A percentile compares a stretch with the other conserved stretches of the same genome.
Evolutionary conservation across 2,329 filamentous ascomycete genomes (phyloP).

Genomic region (Ophiocordyceps polyrhachis-furcata): DNA sequence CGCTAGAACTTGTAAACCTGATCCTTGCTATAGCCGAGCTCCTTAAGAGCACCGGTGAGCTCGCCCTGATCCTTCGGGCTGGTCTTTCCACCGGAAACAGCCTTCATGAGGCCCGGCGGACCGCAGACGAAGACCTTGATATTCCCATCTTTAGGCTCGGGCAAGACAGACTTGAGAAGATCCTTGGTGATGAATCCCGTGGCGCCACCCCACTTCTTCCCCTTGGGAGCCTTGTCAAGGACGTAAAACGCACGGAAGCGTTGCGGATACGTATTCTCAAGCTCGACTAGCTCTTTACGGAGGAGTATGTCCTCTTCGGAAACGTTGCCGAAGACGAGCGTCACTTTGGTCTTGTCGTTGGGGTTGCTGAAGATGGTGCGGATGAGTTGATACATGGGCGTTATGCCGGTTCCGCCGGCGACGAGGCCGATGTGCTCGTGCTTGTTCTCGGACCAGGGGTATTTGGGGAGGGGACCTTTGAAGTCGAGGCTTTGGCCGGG

Average conservation of each 20-base stretch:
- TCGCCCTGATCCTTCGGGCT: slow-evolving; percentile 92
- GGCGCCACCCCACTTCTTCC: slow-evolving; percentile 57
- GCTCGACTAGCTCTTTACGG: slow-evolving; percentile 62
- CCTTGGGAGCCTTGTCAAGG: slow-evolving; percentile 65
- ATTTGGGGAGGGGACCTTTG: slow-evolving; percentile 94
- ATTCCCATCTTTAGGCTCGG: slow-evolving; percentile 77
- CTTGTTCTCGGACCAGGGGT: slow-evolving; percentile 78
- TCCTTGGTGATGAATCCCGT: slow-evolving; percentile 80
- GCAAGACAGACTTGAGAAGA: slow-evolving; percentile 82
- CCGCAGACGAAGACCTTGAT: slow-evolving; percentile 94
- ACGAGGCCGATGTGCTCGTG: slow-evolving; percentile 75
- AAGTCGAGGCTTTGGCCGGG: slow-evolving; percentile 71
- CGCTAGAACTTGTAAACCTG: slow-evolving; percentile 88
- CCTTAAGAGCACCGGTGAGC: slow-evolving; percentile 61
- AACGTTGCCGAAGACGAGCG: slow-evolving; percentile 83
- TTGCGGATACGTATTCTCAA: slow-evolving; percentile 91
- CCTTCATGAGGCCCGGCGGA: slow-evolving; percentile 83
- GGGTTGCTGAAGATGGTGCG: slow-evolving; percentile 92
- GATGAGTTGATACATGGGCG: slow-evolving; percentile 91
- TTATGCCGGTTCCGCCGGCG: slow-evolving; percentile 92
- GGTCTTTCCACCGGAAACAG: slow-evolving; percentile 74
- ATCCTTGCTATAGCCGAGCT: slow-evolving; percentile 49
- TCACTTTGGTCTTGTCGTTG: slow-evolving; percentile 93
- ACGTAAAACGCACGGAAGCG: slow-evolving; percentile 93
- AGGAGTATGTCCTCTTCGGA: slow-evolving; percentile 80